Base-by-base conservation (phyloP, 495 filamentous ascomycete genomes). In the Aspergillus homomorphus region DNA sequence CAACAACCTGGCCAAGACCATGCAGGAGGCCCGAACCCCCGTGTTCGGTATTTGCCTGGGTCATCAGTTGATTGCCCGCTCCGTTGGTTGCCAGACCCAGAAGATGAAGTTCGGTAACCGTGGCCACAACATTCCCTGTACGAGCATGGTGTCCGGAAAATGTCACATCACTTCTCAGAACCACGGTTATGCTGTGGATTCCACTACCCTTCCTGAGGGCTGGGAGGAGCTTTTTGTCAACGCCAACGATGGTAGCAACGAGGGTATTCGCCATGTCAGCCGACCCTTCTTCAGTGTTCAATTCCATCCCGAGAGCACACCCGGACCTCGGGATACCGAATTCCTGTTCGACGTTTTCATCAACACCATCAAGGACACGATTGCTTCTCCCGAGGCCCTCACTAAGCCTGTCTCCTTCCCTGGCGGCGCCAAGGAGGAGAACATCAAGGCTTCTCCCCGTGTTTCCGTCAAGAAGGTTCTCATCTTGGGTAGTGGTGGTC, bases 61-160 rank as follows among this genome's bases (percentile, higher is more conserved):
- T 52, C 94, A 98, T 69, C 94, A 98, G 74, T 80, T 98, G 55
- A 87, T 98, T 42, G 90, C 94, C 19, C 84, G 94, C 59, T 91
- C 94, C 23, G 88, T 91, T 20, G 94, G 94, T 53, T 94, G 93
- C 41, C 81, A 83, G 28, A 98, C 94, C 2, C 69, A 78, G 57
- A 98, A 98, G 77, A 95, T 98, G 89, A 96, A 96, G 80, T 98
- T 97, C 66, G 94, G 94, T 74, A 98, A 98, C 75, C 89, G 94
- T 65, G 94, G 94, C 41, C 92, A 96, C 79, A 98, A 98, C 70
- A 97, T 98, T 68, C 94, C 94, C 23, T 97, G 94, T 78, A 98
- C 92, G 21, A 96, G 89, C 72, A 84, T 92, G 81, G 74, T 96
- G 58, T 92, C 92, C 41, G 95, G 94, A 52, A 89, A 91, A 72